Conservation (phyloP, 2,329 filamentous ascomycete genomes). For the Leptodontidium sp. region DNA sequence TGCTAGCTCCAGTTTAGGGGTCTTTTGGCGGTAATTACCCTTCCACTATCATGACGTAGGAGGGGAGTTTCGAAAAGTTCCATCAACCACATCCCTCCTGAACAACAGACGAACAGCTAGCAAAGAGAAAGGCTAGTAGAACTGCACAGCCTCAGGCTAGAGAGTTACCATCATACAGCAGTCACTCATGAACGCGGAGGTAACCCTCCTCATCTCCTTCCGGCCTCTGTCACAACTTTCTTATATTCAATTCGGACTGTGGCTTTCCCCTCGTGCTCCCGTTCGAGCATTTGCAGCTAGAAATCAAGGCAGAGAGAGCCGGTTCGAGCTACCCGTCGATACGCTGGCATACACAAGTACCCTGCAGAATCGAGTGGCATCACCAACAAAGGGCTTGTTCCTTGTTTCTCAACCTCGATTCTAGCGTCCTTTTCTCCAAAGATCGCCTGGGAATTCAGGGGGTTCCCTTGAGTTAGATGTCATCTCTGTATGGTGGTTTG, state of each 20-base stretch:
- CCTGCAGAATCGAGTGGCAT: background rate
- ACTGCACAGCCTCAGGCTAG: constrained; percentile 22
- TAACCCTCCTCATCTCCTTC: background rate
- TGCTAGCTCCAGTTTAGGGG: constrained; percentile 3
- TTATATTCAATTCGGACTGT: constrained; percentile 7
- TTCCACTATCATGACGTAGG: constrained; percentile 6
- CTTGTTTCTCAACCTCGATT: background rate
- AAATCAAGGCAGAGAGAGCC: constrained; percentile 18
- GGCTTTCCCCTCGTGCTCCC: constrained; percentile 1
- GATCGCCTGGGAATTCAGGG: background rate
- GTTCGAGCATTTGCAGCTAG: background rate
- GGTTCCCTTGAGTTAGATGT: too few species aligned
- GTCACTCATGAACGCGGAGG: constrained; percentile 7
- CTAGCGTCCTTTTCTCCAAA: background rate
- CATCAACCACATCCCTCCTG: background rate
- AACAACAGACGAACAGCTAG: background rate
- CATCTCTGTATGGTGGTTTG: background rate
- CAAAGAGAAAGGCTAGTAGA: background rate
- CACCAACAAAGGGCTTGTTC: background rate
- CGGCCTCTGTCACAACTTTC: background rate
- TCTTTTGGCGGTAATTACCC: constrained; percentile 7
- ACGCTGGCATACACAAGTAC: constrained; percentile 4
- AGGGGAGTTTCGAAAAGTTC: constrained; percentile 3
- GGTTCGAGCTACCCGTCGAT: background rate
- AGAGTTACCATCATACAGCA: background rate